These are phyloP conservation scores for Cytospora mali DNA, from an alignment of 2,329 filamentous ascomycete species.

Conservation along the genomic window DNA sequence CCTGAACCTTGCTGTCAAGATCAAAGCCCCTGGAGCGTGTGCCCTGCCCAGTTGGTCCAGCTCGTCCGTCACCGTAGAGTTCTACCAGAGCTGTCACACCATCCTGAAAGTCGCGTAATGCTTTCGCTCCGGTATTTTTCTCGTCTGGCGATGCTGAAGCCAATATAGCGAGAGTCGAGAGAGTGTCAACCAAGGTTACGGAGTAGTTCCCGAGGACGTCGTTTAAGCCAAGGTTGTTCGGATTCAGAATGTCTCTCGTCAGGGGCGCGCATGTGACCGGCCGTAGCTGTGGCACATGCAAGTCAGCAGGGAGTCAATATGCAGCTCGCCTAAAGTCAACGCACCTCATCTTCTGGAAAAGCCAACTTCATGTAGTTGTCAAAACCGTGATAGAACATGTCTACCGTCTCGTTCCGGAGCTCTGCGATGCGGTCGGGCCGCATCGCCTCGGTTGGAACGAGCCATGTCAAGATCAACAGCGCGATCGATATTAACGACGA, in stretches of 20 bases:
- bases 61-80: conserved; percentile 83
- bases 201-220: conserved; percentile 98
- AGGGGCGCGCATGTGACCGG: conserved; percentile 84
- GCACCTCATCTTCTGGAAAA: conserved; percentile 90
- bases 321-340: conserved; percentile 14
- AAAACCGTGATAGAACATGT: conserved; percentile 97
- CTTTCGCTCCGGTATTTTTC: conserved; percentile 58
- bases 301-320: conserved; percentile 17
- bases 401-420: conserved; percentile 62
- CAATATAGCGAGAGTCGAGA: conserved; percentile 91
- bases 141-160: conserved; percentile 70
- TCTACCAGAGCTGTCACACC: conserved; percentile 75
- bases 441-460: conserved; percentile 50
- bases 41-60: conserved; percentile 69
- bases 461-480: conserved; percentile 45
- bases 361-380: conserved; percentile 93
- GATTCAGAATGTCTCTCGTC: conserved; percentile 79
- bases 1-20: conserved; percentile 95
- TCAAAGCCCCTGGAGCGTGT: conserved; percentile 81
- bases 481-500: conserved; percentile 30
- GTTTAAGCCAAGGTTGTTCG: conserved; percentile 82
- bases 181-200: conserved; percentile 89
- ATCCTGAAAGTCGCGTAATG: conserved; percentile 75
- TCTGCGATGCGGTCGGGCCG: conserved; percentile 55
- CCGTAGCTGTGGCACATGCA: conserved; percentile 60